These are phyloP conservation scores for Kluyveromyces sp. DNA, from an alignment of 1,139 yeast genomes.

Conservation along the genomic window DNA sequence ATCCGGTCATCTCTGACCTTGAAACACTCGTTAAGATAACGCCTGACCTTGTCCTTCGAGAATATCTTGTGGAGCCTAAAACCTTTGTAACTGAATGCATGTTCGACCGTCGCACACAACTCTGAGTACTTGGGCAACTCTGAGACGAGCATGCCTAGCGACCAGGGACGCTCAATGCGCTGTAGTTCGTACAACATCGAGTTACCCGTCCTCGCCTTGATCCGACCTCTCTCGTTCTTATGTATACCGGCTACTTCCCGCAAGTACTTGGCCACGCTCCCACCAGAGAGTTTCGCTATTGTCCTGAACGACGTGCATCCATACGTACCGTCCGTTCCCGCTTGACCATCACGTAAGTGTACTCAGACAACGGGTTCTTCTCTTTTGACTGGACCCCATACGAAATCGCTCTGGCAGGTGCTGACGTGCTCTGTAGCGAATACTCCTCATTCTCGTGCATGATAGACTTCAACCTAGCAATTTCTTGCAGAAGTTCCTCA, in stretches of 20 bases:
- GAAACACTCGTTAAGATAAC: conserved; percentile 8
- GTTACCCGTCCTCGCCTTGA: conserved; percentile 8
- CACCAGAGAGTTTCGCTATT: conserved; percentile 12
- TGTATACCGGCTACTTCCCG: conserved; percentile 6
- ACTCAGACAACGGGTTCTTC: conserved; percentile 6
- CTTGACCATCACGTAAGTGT: conserved; percentile 2
- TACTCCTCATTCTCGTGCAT: no score
- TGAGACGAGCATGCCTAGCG: conserved; percentile 13
- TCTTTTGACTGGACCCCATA: not conserved
- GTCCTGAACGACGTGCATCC: conserved; percentile 26
- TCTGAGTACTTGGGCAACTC: conserved; percentile 19
- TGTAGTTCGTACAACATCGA: conserved; percentile 12
- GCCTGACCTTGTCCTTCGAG: conserved; percentile 13
- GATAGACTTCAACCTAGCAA: conserved; percentile 14
- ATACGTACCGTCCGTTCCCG: conserved; percentile 15
- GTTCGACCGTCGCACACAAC: conserved; percentile 9
- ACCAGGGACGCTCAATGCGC: conserved; percentile 7
- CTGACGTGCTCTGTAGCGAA: no score
- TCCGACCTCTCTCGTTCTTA: conserved; percentile 9
- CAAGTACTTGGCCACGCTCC: conserved; percentile 14
- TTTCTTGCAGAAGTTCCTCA: conserved; percentile 15
- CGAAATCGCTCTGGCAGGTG: no score
- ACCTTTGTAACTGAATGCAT: conserved; percentile 16
- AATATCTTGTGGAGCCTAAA: conserved; percentile 17
- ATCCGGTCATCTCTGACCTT: conserved; percentile 13